Conservation (phyloP, 495 filamentous ascomycete genomes). For the Durotheca rogersii region DNA sequence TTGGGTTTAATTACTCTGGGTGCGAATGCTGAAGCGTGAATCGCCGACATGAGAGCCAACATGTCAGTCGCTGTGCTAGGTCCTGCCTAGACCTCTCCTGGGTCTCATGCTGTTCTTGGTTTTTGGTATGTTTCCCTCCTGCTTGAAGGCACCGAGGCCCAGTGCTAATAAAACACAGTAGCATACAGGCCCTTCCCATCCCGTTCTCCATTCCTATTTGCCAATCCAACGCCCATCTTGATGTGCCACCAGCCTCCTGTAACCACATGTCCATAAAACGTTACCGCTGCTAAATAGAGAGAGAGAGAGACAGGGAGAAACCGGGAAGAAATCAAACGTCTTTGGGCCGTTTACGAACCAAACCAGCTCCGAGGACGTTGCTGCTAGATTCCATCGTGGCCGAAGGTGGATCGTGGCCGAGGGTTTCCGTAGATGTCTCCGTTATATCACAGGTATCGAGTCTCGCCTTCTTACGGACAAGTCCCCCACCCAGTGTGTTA, state of each 20-base stretch:
- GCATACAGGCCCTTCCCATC: background rate
- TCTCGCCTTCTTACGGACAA: slow-evolving; percentile 71
- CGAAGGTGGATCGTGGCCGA: background rate
- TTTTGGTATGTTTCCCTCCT: background rate
- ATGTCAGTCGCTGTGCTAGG: background rate
- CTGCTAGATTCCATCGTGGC: slow-evolving; percentile 37
- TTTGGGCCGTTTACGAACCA: slow-evolving; percentile 70
- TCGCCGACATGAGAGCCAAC: background rate
- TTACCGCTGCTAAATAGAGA: too few relatives aligned
- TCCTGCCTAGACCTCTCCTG: background rate
- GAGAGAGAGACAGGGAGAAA: background rate
- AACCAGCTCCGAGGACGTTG: slow-evolving; percentile 57
- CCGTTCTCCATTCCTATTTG: background rate
- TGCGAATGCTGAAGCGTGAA: background rate
- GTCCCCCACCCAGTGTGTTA: slow-evolving; percentile 39
- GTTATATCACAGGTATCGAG: slow-evolving; percentile 14
- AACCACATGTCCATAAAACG: background rate
- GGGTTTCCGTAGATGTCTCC: background rate
- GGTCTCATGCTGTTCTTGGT: background rate
- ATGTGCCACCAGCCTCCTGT: background rate
- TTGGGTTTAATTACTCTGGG: background rate
- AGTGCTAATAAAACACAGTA: background rate
- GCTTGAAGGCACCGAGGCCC: background rate
- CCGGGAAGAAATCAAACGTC: slow-evolving; percentile 5
- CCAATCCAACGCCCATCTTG: slow-evolving; percentile 13